Percentiles rank a stretch among this genome's conserved stretches.
These are phyloP conservation scores for Phytophthora ramorum DNA, from an alignment of 352 stramenopile genomes.

Conservation along the genomic window DNA sequence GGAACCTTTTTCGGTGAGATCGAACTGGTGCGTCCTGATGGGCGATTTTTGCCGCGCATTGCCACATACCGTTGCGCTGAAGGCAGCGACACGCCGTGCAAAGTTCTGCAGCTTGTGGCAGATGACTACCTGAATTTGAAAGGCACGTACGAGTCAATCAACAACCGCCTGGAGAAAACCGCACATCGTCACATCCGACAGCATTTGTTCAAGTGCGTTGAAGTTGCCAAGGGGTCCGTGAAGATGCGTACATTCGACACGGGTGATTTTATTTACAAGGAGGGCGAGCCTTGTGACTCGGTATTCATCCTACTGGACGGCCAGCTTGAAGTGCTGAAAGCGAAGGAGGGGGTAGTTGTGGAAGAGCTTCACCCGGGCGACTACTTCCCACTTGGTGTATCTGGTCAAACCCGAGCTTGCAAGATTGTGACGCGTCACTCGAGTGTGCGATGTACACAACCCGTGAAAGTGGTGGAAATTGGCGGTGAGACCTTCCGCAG, in stretches of 20 bases:
- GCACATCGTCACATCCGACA: slow-evolving; percentile 69
- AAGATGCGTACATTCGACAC: slow-evolving; percentile 62
- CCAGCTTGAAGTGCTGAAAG: slow-evolving; percentile 74
- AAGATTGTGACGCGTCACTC: slow-evolving; percentile 79
- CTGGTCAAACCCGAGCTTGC: slow-evolving; percentile 63
- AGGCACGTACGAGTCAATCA: slow-evolving; percentile 77
- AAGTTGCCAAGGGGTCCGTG: slow-evolving; percentile 74
- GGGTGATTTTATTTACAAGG: slow-evolving; percentile 81
- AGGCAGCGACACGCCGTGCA: slow-evolving; percentile 50
- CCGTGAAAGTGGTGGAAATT: slow-evolving; percentile 81
- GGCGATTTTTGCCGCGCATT: slow-evolving; percentile 70
- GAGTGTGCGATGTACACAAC: slow-evolving; percentile 73
- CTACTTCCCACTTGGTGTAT: slow-evolving; percentile 85
- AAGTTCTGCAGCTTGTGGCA: slow-evolving; percentile 81
- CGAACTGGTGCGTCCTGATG: slow-evolving; percentile 77
- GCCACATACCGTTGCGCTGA: slow-evolving; percentile 72
- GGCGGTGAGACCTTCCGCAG: slow-evolving; percentile 84
- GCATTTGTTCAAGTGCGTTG: slow-evolving; percentile 80
- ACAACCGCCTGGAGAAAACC: slow-evolving; percentile 65
- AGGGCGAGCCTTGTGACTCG: slow-evolving; percentile 78
- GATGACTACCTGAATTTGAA: slow-evolving; percentile 85
- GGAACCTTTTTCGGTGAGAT: slow-evolving; percentile 85
- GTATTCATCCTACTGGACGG: slow-evolving; percentile 85
- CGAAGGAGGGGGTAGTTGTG: slow-evolving; percentile 71
- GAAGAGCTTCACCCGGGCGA: slow-evolving; percentile 75